Evolutionary conservation across 768 basidiomycete species (phyloP), one percentile per base, ranked within the genome.

Genomic region (Plicaturopsis crispa): DNA sequence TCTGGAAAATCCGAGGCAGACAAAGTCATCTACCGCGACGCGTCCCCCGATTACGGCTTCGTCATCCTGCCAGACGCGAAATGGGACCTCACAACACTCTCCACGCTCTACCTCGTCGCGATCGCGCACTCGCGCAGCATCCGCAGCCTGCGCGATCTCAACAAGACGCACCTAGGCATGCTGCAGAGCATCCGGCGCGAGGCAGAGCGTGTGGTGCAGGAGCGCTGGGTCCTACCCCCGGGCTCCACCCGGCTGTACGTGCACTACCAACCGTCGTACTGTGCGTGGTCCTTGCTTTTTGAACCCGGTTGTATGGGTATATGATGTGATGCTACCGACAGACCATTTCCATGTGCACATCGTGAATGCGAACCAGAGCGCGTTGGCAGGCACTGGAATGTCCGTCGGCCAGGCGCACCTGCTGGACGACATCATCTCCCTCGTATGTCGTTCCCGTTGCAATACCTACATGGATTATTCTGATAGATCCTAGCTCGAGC

Each of bases 231-330:
- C 0, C 61, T 94, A 1, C 62, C 59, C 4, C 48, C 53, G 12
- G 82, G 79, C 3, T 69, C 76, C 7, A 52, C 96, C 42, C 65
- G 91, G 48, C 67, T 93, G 65, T 92, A 80, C 50, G 62, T 98
- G 11, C 96, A 99, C 55, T 99, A 99, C 55, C 93, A 96, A 53
- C 94, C 94, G 0, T 86, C 81, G 24, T 98, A 97, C 54, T 97
- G 93, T 93, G 41, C 45, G 86, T 69, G 3, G n/a, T n/a, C n/a
- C n/a, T n/a, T n/a, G n/a, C n/a, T n/a, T n/a, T n/a, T n/a, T n/a
- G n/a, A n/a, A n/a, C n/a, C n/a, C n/a, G n/a, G n/a, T n/a, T n/a
- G n/a, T n/a, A n/a, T n/a, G n/a, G n/a, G n/a, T n/a, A n/a, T n/a
- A n/a, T 35, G 20, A 39, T 35, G 38, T 1, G 16, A n/a, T 26